Base-by-base conservation (phyloP, 75 land plant species). In the Selaginella tamariscina region DNA sequence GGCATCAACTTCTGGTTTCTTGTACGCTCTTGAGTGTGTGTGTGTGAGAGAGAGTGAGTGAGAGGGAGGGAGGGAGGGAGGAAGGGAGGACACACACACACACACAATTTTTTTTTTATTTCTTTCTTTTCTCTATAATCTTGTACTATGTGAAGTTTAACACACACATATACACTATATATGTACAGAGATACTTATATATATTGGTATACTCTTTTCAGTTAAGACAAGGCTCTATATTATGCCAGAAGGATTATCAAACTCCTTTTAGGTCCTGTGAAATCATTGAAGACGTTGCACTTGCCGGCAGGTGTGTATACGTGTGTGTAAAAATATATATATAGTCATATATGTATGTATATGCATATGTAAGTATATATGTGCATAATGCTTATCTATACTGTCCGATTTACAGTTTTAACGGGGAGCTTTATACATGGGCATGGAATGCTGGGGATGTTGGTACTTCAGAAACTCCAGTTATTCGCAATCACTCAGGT, bases 241-340 rank as follows among this genome's bases (percentile, higher is more conserved):
- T 77, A 27, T 68, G 78, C 8, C 67, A 22, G 22, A 65, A 69
- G 65, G 33, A 64, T 22, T 77, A 78, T 29, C 72, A 55, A 27
- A 77, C 55, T 30, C 70, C 72, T 69, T 66, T 77, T 1, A 57
- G 63, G 49, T 74, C 77, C 71, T 77, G 79, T 49, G 79, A 77
- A 27, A 21, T 74, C 63, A 77, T 77, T 21, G 78, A 72, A 18
- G 31, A 56, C 13, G 27, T 77, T 27, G 62, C 68, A 30, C 31
- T 69, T 64, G 78, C 79, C 31, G 79, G 79, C 74, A 77, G 79
- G 79, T 77, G 74, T 1, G n/a, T n/a, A n/a, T n/a, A n/a, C n/a
- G n/a, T n/a, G n/a, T n/a, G n/a, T n/a, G n/a, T n/a, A n/a, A n/a
- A n/a, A n/a, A n/a, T n/a, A n/a, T n/a, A n/a, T n/a, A n/a, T n/a